phyloP scores from a whole-genome alignment of 2,329 filamentous ascomycete species.

The Ophiocordyceps robertsii region DNA sequence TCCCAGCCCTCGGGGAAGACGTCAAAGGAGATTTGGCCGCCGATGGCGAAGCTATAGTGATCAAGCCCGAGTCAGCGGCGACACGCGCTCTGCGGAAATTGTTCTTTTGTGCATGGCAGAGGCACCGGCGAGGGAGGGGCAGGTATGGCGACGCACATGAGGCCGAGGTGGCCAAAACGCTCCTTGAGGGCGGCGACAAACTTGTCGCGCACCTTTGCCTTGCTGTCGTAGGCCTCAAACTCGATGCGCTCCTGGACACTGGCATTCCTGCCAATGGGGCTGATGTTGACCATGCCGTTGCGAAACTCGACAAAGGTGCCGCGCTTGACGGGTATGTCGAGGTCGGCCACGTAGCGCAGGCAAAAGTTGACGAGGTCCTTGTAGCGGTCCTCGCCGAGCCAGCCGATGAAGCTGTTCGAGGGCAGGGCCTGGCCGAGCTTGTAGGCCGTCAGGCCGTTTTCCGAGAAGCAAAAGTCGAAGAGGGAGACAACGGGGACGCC shows the following conservation, averaged over 20 bases:
- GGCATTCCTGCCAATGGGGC: constrained; percentile 76
- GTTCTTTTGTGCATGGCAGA: too few species aligned
- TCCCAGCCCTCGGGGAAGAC: constrained; percentile 97
- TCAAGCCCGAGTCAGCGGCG: background rate
- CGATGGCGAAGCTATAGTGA: constrained; percentile 65
- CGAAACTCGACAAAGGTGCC: constrained; percentile 82
- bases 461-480: constrained; percentile 96
- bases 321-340: constrained; percentile 71
- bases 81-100: too few species aligned
- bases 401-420: constrained; percentile 78
- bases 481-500: constrained; percentile 60
- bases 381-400: constrained; percentile 74
- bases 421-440: constrained; percentile 65
- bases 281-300: constrained; percentile 84
- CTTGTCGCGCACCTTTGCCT: constrained; percentile 64
- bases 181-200: constrained; percentile 31
- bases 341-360: constrained; percentile 71
- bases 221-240: constrained; percentile 70
- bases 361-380: constrained; percentile 65
- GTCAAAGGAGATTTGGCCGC: constrained; percentile 96
- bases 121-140: too few species aligned
- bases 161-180: constrained; percentile 49
- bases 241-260: constrained; percentile 65
- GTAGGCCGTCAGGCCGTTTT: constrained; percentile 90
- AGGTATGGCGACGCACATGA: constrained; percentile 45